phyloP scores from a whole-genome alignment of 768 basidiomycete genomes.

The Lactifluus subvellereus region DNA sequence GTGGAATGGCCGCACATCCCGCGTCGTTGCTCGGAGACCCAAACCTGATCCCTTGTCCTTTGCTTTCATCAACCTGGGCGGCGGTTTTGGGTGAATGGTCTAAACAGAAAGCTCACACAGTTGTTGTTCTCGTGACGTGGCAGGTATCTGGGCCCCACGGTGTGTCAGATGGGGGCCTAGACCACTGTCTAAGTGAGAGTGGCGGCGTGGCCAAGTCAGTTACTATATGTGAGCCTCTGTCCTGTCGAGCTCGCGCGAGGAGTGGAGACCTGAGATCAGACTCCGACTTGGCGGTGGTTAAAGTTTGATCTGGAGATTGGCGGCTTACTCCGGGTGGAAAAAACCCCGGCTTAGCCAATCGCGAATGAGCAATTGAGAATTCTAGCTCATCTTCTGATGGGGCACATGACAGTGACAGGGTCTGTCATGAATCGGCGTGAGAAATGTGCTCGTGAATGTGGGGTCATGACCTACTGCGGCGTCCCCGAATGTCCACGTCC shows the following conservation, averaged over 20 bases:
- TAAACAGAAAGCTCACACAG: not conserved
- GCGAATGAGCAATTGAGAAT: too few species aligned
- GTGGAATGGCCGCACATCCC: conserved; percentile 9
- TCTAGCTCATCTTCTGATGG: not conserved
- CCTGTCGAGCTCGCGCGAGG: not conserved
- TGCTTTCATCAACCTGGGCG: too few species aligned
- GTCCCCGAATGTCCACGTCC: not conserved
- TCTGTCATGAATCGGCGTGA: not conserved
- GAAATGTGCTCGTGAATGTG: not conserved
- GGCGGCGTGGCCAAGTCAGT: not conserved
- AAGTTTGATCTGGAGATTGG: not conserved
- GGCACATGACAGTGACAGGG: not conserved
- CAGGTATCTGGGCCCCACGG: not conserved
- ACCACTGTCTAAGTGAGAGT: conserved; percentile 2
- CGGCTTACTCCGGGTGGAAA: not conserved
- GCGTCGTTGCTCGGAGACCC: conserved; percentile 12
- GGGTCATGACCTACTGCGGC: too few species aligned
- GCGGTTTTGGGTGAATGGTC: too few species aligned
- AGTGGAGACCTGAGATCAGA: not conserved
- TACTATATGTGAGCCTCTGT: not conserved
- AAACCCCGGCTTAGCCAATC: too few species aligned
- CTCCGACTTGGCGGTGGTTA: not conserved
- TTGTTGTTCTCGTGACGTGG: not conserved
- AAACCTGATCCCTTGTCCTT: not conserved
- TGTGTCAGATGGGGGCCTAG: not conserved